Evolutionary conservation across 2,329 filamentous ascomycete species (phyloP).

Genomic region (Monilinia aucupariae): DNA sequence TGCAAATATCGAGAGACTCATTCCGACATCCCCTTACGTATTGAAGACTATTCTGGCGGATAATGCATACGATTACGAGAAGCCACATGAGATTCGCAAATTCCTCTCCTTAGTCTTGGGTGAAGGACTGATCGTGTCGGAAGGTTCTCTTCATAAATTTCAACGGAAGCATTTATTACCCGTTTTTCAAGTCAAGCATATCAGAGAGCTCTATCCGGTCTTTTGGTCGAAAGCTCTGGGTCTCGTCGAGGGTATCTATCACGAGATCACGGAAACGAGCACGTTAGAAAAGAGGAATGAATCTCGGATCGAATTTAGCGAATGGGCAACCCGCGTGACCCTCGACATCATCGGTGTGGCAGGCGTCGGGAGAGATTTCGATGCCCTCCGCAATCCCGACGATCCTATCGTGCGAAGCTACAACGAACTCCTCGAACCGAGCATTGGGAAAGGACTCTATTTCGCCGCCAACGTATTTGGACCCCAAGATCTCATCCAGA

Average conservation of each 20-base stretch:
- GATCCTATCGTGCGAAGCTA: slow-evolving; percentile 56
- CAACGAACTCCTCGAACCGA: slow-evolving; percentile 48
- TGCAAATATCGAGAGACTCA: slow-evolving; percentile 54
- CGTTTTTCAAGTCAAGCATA: slow-evolving; percentile 73
- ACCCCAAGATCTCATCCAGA: slow-evolving; percentile 52
- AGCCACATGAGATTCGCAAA: slow-evolving; percentile 49
- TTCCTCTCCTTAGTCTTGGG: slow-evolving; percentile 61
- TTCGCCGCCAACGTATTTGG: slow-evolving; percentile 56
- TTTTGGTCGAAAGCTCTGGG: slow-evolving; percentile 76
- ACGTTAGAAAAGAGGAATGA: slow-evolving; percentile 36
- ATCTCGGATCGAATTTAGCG: slow-evolving; percentile 49
- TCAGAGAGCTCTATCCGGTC: slow-evolving; percentile 75
- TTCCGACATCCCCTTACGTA: slow-evolving; percentile 54
- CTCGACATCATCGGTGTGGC: slow-evolving; percentile 70
- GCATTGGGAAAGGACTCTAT: slow-evolving; percentile 47
- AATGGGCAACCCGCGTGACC: slow-evolving; percentile 61
- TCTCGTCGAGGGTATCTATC: slow-evolving; percentile 55
- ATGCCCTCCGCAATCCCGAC: slow-evolving; percentile 53
- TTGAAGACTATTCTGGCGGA: slow-evolving; percentile 63
- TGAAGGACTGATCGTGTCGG: slow-evolving; percentile 61
- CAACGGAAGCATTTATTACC: slow-evolving; percentile 71
- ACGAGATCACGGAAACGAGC: slow-evolving; percentile 38
- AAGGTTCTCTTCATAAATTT: slow-evolving; percentile 79
- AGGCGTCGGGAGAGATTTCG: slow-evolving; percentile 66
- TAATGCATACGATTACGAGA: slow-evolving; percentile 63